Evolutionary conservation across 306 rosid genomes (phyloP).

Genomic region (Hylodesmum podocarpum): DNA sequence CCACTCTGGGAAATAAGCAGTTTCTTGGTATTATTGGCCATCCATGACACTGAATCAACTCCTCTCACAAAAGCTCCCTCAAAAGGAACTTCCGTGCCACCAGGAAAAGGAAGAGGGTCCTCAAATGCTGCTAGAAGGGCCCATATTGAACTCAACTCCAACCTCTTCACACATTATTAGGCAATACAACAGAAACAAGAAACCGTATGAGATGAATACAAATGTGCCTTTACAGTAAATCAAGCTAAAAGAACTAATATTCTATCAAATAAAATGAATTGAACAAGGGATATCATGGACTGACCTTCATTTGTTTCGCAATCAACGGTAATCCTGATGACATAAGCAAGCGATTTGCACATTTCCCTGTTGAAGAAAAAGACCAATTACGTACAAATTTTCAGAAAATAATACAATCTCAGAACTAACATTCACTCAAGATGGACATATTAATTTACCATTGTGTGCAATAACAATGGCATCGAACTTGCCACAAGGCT

Average conservation of each 20-base stretch:
- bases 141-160: constrained; percentile 95
- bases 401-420: background rate
- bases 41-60: constrained; percentile 86
- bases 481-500: constrained; percentile 81
- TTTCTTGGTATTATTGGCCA: constrained; percentile 85
- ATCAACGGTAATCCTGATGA: constrained; percentile 79
- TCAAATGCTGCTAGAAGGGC: constrained; percentile 95
- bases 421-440: constrained; percentile 1
- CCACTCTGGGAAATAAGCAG: constrained; percentile 45
- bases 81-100: constrained; percentile 54
- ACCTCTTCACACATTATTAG: constrained; percentile 51
- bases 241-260: background rate
- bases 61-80: constrained; percentile 98
- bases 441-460: constrained; percentile 43
- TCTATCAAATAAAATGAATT: constrained; percentile 17
- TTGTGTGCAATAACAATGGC: constrained; percentile 93
- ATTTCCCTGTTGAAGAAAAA: constrained; percentile 62
- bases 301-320: constrained; percentile 91
- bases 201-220: constrained; percentile 21
- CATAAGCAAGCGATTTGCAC: constrained; percentile 93
- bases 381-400: constrained; percentile 19
- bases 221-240: background rate
- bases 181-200: constrained; percentile 29
- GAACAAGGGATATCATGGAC: background rate
- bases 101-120: constrained; percentile 71